Base-by-base conservation (phyloP, 148 eudicot species). In the Nepenthes gracilis region DNA sequence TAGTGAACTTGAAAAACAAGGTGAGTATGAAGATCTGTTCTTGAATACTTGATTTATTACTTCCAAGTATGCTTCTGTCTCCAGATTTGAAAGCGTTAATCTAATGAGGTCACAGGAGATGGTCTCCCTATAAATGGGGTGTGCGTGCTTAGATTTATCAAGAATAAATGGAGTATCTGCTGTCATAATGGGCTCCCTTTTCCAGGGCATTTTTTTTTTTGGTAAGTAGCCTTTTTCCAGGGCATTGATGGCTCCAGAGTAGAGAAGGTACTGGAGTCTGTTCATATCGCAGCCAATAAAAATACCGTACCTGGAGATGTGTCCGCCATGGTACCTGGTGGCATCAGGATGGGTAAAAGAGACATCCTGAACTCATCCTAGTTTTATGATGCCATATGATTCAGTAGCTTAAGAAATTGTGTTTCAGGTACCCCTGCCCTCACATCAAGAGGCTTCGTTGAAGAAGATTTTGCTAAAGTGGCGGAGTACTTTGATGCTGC, bases 281-380 rank as follows among this genome's bases (percentile, higher is more conserved):
- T 83, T 58, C 99, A 93, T 58, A 93, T 93, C 73, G 99, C 99
- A 59, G 94, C 98, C 65, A 92, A 92, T 82, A 92, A 92, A 68
- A 92, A 92, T 65, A 92, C 98, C 5, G 98, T 92, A 58, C 98
- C 98, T 65, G 98, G 98, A 49, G 98, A 92, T 76, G 98, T 92
- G 51, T 92, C 98, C 70, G 98, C 98, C 63, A 88, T 92, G 98
- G 96, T 92, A 63, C 98, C 98, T 58, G 98, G 98, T 75, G 98
- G 98, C 71, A 92, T 92, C 72, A 76, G 98, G 66, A 92, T 92
- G 98, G 98, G 98, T 92, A 78, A 47, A 55, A 1, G 6, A 1
- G 9, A 1, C 9, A 12, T 15, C 11, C 48, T 36, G 2, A 15
- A 12, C 45, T 2, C 8, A 2, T 9, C 2, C 32, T 33, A 6